Evolutionary conservation across 2,329 filamentous ascomycete species (phyloP), one percentile per base, ranked within the genome.

Genomic region (Lecanicillium sp.): DNA sequence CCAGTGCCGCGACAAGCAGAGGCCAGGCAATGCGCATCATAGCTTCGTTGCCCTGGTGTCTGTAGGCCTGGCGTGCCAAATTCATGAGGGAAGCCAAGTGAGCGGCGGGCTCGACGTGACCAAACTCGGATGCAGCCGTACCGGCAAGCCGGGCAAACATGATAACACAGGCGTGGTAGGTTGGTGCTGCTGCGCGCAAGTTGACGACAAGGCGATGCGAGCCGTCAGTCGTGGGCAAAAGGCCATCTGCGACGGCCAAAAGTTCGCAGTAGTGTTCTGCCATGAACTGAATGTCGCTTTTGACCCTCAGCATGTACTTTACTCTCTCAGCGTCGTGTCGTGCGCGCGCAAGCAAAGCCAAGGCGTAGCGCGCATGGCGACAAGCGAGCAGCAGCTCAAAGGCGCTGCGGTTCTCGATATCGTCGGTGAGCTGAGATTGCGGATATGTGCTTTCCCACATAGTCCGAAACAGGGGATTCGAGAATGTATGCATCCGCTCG

Each of bases 381-480:
- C 57, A 58, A 26, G 57, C 57, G 6, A 58, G 59, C 14, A 62
- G 53, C 20, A 67, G 53, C 9, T 56, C 55, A 24, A 61, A 66
- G 3, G 64, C 55, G 27, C 58, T 62, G 17, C 62, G 56, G 33
- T 67, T 67, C 49, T 67, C 62, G 5, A 64, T 53, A 19, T 66
- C 64, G 32, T 67, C 64, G 1, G 65, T 46, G 15, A 67, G 44
- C 55, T 67, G 62, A 4, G 51, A 50, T 44, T 65, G 62, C 2
- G 63, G 63, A 38, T 67, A 67, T 2, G 56, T 41, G 2, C 60
- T 56, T 8, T 59, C 62, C 64, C 63, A 67, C 29, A 61, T 58
- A 19, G 53, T 55, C 12, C 63, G 57, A 49, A 64, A 66, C 1
- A 65, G 48, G 2, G 62, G 57, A 26, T 63, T 58, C 2, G 64